These are phyloP conservation scores for Cercophora sp. DNA, from an alignment of 495 filamentous ascomycete species.

Conservation along the genomic window DNA sequence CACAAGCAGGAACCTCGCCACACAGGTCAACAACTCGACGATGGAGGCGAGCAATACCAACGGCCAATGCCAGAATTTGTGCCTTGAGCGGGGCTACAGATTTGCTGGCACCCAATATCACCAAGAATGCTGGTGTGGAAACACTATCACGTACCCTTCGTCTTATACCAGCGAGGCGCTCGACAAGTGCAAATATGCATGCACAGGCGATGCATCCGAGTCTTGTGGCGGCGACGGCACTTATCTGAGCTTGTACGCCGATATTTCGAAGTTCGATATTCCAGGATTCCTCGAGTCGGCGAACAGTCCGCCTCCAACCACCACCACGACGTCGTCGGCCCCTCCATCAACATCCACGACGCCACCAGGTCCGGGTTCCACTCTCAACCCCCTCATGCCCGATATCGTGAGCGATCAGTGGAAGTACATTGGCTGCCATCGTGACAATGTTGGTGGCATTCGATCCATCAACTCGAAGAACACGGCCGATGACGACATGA, in stretches of 20 bases:
- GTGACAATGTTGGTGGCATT: slow-evolving; percentile 21
- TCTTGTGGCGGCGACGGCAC: slow-evolving; percentile 40
- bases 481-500: slow-evolving; percentile 40
- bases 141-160: slow-evolving; percentile 10
- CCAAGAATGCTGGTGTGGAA: slow-evolving; percentile 48
- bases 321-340: background rate
- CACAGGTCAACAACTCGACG: slow-evolving; percentile 28
- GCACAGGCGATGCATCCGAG: slow-evolving; percentile 31
- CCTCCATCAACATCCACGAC: background rate
- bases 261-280: slow-evolving; percentile 29
- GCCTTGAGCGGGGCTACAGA: slow-evolving; percentile 31
- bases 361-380: background rate
- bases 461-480: slow-evolving; percentile 51
- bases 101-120: slow-evolving; percentile 51
- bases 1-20: slow-evolving; percentile 35
- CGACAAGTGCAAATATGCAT: slow-evolving; percentile 30
- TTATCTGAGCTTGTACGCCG: slow-evolving; percentile 41
- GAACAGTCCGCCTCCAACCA: background rate
- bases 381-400: no score
- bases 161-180: slow-evolving; percentile 22
- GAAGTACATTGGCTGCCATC: slow-evolving; percentile 29
- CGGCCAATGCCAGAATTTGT: slow-evolving; percentile 34
- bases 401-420: slow-evolving; percentile 13
- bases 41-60: slow-evolving; percentile 34
- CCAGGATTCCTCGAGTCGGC: slow-evolving; percentile 4